Evolutionary conservation across 768 basidiomycete genomes (phyloP).

Genomic region (Antrodiella citrinella): DNA sequence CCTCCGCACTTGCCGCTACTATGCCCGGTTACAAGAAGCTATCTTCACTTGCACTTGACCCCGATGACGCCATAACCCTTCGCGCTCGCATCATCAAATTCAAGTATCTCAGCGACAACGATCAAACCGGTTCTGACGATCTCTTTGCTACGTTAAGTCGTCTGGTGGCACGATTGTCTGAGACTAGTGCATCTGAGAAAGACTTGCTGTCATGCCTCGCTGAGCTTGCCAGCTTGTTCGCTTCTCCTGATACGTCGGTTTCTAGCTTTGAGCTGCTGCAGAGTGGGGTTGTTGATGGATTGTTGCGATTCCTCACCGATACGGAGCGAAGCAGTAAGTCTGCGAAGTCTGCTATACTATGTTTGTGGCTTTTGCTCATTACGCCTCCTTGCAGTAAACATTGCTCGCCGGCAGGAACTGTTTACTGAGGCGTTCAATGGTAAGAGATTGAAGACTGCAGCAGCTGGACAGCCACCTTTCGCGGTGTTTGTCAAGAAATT

Average conservation of each 20-base stretch:
- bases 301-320: conserved; percentile 77
- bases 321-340: conserved; percentile 48
- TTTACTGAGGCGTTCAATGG: conserved; percentile 71
- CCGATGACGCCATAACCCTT: conserved; percentile 86
- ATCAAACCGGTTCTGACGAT: conserved; percentile 48
- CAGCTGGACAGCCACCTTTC: conserved; percentile 49
- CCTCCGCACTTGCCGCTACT: conserved; percentile 33
- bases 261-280: conserved; percentile 95
- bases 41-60: conserved; percentile 62
- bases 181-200: conserved; percentile 48
- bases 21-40: conserved; percentile 64
- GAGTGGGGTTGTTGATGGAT: conserved; percentile 84
- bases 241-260: conserved; percentile 66
- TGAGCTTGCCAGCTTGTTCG: conserved; percentile 76
- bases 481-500: conserved; percentile 86
- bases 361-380: too few relatives aligned
- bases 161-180: conserved; percentile 59
- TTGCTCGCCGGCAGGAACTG: conserved; percentile 64
- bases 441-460: conserved; percentile 37
- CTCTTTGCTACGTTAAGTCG: conserved; percentile 55
- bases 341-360: too few relatives aligned
- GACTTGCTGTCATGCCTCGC: conserved; percentile 53
- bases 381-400: conserved; percentile 38
- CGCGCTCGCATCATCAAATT: conserved; percentile 88
- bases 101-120: conserved; percentile 59